A percentile compares a stretch with the other conserved stretches of the same genome.
Conservation (phyloP, 805 yeast species). For the Barnettozyma californica region DNA sequence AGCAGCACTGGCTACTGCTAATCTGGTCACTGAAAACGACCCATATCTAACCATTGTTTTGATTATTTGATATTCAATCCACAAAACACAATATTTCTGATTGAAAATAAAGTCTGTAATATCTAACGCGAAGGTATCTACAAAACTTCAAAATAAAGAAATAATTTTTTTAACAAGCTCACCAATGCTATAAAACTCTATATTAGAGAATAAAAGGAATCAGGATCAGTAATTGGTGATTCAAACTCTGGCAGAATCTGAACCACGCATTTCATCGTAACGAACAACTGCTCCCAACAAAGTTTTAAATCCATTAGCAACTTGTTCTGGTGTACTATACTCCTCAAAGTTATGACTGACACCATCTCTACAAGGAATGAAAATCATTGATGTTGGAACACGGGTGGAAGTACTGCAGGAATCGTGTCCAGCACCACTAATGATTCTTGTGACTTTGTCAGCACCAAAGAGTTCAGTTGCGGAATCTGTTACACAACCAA, state of each 20-base stretch:
- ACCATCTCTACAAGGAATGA: slow-evolving; percentile 65
- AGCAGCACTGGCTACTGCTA: neutral
- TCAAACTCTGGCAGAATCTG: neutral
- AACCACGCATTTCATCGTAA: slow-evolving; percentile 27
- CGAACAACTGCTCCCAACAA: slow-evolving; percentile 45
- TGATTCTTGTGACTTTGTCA: slow-evolving; percentile 39
- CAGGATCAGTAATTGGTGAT: neutral
- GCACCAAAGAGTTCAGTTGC: slow-evolving; percentile 46
- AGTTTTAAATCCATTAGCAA: slow-evolving; percentile 55
- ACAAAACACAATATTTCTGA: neutral
- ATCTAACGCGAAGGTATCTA: neutral
- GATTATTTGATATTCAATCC: neutral
- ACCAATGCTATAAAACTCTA: neutral
- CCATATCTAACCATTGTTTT: neutral
- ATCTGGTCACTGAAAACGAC: neutral
- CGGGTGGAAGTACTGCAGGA: slow-evolving; percentile 52
- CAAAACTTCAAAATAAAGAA: neutral
- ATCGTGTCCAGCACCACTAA: slow-evolving; percentile 74
- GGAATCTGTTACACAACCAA: slow-evolving; percentile 45
- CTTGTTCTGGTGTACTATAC: slow-evolving; percentile 58
- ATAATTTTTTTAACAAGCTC: neutral
- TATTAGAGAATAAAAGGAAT: neutral
- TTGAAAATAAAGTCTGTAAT: neutral
- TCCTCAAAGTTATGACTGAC: slow-evolving; percentile 64
- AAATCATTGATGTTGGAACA: slow-evolving; percentile 70